Evolutionary conservation across 345 rosid genomes (phyloP), one percentile per base, ranked within the genome.

Genomic region (Ailanthus altissimus): DNA sequence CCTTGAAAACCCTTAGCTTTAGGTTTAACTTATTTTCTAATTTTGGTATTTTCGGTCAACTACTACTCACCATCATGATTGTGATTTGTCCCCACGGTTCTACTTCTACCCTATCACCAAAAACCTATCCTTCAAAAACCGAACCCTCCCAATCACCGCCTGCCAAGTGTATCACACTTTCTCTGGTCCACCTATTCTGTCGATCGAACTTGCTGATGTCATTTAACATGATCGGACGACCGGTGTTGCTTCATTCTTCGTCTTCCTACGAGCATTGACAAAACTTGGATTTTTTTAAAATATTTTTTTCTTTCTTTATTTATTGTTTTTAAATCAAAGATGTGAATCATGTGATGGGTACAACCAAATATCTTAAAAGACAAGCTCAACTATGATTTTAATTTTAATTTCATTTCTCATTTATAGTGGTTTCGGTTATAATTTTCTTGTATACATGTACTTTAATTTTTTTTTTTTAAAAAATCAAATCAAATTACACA

Each of bases 1-100:
- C 85, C 84, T 81, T 86, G 75, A 81, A 77, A 45, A 56, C 66
- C 0, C 25, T 45, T n/a, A n/a, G n/a, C n/a, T 61, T 73, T 75
- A 62, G 14, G 49, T 5, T 32, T 26, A 49, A 49, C 51, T 68
- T 70, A 20, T 50, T 73, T 83, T 78, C 84, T 79, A 58, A 65
- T 72, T 83, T 70, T 40, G 85, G 86, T 28, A 79, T 28, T 15
- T 43, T 77, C 43, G n/a, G 16, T 23, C 59, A 42, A 47, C 78
- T 2, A 53, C 26, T 10, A 14, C 8, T 8, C 26, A 20, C 20
- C 70, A 13, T 51, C 49, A 2, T 57, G 81, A 80, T 60, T 14
- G 38, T 11, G 78, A 80, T 69, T 10, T 26, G 5, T 75, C 78
- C 18, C 73, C 36, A 81, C 71, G 77, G 74, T 49, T 49, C 15